Base-by-base conservation (phyloP, 2,329 filamentous ascomycete genomes). In the Balansia obtecta region DNA sequence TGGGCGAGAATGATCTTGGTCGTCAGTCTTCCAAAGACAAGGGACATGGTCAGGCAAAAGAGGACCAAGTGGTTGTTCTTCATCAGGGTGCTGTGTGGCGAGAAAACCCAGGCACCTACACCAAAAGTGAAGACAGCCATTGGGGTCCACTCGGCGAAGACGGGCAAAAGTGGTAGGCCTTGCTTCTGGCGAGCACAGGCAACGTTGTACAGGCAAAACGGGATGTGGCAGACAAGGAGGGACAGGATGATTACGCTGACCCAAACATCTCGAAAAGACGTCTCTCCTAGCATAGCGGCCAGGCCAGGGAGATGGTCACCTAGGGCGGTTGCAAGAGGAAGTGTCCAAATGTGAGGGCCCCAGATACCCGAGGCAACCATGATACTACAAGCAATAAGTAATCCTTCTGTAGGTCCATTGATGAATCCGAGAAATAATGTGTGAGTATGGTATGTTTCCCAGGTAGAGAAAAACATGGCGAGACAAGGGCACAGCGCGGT, bases 401-500 rank as follows among this genome's bases (percentile, higher is more conserved):
- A 74, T 18, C 93, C 93, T 72, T 98, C 93, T 34, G 93, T 98
- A 2, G 93, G 93, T 1, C 93, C 93, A 66, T 98, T 98, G 78
- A 98, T 86, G 65, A 91, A 88, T 50, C 93, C 93, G 12, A 98
- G 81, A 67, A 95, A 98, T 6, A 98, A 74, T 0, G 93, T 97
- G 67, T 98, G 93, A 5, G 93, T 96, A 69, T 98, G 93, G 67
- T 96, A 98, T 1, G 93, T 98, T 71, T 98, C 93, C 93, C 93
- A 98, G 2, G 93, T 98, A 3, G 91, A 96, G 71, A 98, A 96
- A 75, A 95, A 98, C 93, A 98, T 98, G 53, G 93, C 88, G 43
- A 98, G 72, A 59, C 89, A 94, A 1, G 93, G 93, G 53, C 91
- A 82, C 42, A 98, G 73, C 1, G 90, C 89, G 1, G 93, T 97